phyloP scores from a whole-genome alignment of 768 basidiomycete genomes.

The Pleurotus tuber-regium region DNA sequence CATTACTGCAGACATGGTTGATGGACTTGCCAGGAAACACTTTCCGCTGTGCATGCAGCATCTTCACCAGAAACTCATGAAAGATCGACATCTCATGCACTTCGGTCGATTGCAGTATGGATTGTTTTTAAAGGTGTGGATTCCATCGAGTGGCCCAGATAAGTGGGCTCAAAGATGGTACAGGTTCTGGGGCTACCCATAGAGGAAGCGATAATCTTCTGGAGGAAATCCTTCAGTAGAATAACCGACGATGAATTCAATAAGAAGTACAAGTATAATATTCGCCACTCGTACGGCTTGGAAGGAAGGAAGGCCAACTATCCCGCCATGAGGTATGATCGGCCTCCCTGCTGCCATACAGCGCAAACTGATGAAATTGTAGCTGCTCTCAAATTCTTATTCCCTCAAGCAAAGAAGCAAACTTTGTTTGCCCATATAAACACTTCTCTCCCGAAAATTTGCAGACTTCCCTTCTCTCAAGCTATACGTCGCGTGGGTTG shows the following conservation, averaged over 20 bases:
- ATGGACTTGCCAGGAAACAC: conserved; percentile 80
- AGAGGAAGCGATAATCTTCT: conserved; percentile 92
- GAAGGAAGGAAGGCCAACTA: conserved; percentile 97
- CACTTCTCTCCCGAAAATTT: conserved; percentile 86
- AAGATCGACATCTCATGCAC: conserved; percentile 88
- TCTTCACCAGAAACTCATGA: conserved; percentile 73
- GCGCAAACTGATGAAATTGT: conserved; percentile 3
- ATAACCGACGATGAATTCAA: conserved; percentile 95
- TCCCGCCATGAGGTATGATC: conserved; percentile 77
- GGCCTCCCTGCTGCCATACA: not conserved
- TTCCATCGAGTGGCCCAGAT: conserved; percentile 1
- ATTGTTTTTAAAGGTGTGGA: conserved; percentile 88
- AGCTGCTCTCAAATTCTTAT: conserved; percentile 92
- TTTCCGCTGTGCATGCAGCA: conserved; percentile 97
- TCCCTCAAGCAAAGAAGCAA: conserved; percentile 25
- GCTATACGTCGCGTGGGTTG: conserved; percentile 64
- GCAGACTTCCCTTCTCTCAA: conserved; percentile 66
- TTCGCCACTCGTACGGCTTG: conserved; percentile 90
- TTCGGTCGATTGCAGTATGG: conserved; percentile 90
- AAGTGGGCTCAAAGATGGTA: not conserved
- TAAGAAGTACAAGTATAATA: conserved; percentile 97
- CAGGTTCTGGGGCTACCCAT: conserved; percentile 91
- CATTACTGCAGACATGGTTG: conserved; percentile 93
- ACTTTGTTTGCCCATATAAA: conserved; percentile 88
- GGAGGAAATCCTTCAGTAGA: conserved; percentile 81